A percentile compares a stretch with the other conserved stretches of the same genome.
phyloP scores from a whole-genome alignment of 176 grass and related monocot species.

The Themeda triandra region DNA sequence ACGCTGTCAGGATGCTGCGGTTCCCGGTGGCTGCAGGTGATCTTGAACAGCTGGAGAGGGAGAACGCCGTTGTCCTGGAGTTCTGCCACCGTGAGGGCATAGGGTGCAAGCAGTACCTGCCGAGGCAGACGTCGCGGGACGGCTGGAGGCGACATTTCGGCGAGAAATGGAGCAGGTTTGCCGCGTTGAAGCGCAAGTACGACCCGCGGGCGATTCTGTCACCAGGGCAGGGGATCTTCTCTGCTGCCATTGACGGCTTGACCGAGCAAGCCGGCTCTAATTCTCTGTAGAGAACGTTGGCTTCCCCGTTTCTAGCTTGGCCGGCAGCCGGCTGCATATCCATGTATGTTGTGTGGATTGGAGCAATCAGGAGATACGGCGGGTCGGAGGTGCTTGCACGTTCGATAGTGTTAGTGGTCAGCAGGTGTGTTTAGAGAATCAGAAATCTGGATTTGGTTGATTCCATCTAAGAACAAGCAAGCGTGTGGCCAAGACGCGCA shows the following conservation, averaged over 20 bases:
- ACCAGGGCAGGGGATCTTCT: constrained; percentile 16
- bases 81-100: constrained; percentile 5
- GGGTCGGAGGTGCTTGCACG: neutral
- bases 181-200: constrained; percentile 14
- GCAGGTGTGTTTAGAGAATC: neutral
- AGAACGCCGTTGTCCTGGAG: constrained; percentile 14
- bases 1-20: constrained; percentile 33
- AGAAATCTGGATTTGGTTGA: neutral
- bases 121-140: neutral
- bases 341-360: neutral
- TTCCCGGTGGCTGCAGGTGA: constrained; percentile 17
- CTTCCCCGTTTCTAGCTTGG: neutral
- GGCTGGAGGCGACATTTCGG: constrained; percentile 5
- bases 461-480: too few relatives aligned
- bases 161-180: neutral
- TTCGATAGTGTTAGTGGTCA: neutral
- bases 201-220: neutral
- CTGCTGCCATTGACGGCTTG: neutral
- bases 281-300: neutral
- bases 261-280: neutral
- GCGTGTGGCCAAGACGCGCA: too few relatives aligned
- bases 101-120: constrained; percentile 11
- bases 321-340: too few relatives aligned
- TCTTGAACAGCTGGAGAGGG: constrained; percentile 21
- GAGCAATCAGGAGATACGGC: neutral